Base-by-base conservation (phyloP, 2,329 filamentous ascomycete species). In the Penicillium glabrum region DNA sequence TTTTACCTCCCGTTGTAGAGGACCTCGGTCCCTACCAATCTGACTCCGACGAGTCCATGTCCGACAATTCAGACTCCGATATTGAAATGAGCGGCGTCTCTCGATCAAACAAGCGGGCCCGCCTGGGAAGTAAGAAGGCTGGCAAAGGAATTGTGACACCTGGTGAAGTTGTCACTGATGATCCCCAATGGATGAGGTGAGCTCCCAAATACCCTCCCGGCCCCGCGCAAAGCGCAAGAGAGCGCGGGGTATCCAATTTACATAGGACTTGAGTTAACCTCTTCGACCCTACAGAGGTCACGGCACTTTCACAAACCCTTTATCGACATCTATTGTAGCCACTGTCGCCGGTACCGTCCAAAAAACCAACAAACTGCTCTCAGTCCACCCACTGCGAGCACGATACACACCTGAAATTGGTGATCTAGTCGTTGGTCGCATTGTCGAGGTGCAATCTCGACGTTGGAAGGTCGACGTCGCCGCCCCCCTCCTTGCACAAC, bases 311-410 rank as follows among this genome's bases (percentile, higher is more conserved):
- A 81, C 90, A 46, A 83, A 84, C 19, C 75, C 83, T 5, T 74
- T 79, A 46, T 74, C 75, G 7, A 85, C 83, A 5, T 83, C 86
- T 57, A 99, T 99, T 71, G 86, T 89, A 56, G 93, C 91, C 47
- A 96, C 95, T 6, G 89, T 99, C 31, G 93, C 93, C 7, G 95
- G 95, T 68, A 93, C 89, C 7, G 83, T 98, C 35, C 88, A 89
- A 70, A 93, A 93, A 73, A 98, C 93, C 58, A 99, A 99, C 83
- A 98, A 97, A 75, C 87, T 99, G 47, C 87, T 99, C 63, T 96
- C 91, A 2, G 90, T 99, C 56, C 87, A 89, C 2, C 92, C 95
- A 7, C 83, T 99, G 3, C 91, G 93, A 60, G 93, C 95, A 19
- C 89, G 95, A 60, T 99, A 99, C 79, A 91, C 87, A 2, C 95